Conservation (phyloP, 176 grass and related monocot genomes). For the Avena eriantha region DNA sequence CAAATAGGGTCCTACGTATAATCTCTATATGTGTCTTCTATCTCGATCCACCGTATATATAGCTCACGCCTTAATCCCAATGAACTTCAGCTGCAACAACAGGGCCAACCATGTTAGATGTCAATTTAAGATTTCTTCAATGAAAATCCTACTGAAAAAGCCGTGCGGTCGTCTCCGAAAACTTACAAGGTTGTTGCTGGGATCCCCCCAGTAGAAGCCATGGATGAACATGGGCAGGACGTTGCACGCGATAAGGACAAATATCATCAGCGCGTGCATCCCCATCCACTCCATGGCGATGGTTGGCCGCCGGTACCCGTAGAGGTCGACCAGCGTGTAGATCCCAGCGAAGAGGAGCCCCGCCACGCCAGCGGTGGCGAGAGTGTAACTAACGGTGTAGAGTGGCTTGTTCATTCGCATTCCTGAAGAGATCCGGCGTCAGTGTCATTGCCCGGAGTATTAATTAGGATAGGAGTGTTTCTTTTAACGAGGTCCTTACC, state of each 20-base stretch:
- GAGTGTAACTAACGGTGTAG: conserved; percentile 82
- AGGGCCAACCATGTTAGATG: neutral
- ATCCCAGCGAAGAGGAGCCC: conserved; percentile 78
- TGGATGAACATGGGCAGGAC: conserved; percentile 85
- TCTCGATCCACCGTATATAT: neutral
- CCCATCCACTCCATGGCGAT: conserved; percentile 83
- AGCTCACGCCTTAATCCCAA: conserved; percentile 55
- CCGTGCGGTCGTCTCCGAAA: neutral
- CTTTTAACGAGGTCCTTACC: conserved; percentile 50
- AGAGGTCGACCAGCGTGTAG: conserved; percentile 83
- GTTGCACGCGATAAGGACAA: conserved; percentile 84
- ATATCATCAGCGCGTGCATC: conserved; percentile 82
- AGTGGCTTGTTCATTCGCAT: conserved; percentile 87
- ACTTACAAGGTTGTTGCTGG: conserved; percentile 88
- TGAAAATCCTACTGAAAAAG: neutral
- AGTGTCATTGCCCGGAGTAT: neutral
- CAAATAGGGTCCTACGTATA: conserved; percentile 34
- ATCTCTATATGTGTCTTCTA: conserved; percentile 6
- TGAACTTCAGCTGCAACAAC: conserved; percentile 55
- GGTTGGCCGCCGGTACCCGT: conserved; percentile 60
- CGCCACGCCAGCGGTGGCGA: conserved; percentile 68
- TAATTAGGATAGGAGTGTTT: neutral
- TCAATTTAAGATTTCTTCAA: neutral
- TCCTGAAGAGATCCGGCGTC: conserved; percentile 51
- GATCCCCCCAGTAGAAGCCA: conserved; percentile 87